A percentile compares a stretch with the other conserved stretches of the same genome.
Conservation (phyloP, 805 yeast genomes). For the Metschnikowia corniflorae region DNA sequence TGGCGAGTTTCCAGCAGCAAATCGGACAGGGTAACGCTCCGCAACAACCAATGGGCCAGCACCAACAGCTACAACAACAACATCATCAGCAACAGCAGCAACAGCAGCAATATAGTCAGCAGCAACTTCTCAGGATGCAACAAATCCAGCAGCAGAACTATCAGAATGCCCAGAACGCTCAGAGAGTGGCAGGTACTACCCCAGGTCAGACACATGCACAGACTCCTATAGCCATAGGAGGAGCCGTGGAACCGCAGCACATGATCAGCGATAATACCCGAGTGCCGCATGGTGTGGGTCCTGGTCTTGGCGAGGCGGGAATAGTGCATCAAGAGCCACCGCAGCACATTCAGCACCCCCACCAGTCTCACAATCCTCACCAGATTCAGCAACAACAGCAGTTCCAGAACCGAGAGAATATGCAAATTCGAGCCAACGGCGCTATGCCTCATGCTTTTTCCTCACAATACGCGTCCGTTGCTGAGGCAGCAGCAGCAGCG, state of each 20-base stretch:
- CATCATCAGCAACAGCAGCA: constrained; percentile 8
- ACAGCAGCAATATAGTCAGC: constrained; percentile 8
- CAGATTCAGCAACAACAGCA: too few species aligned
- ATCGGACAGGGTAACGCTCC: constrained; percentile 1
- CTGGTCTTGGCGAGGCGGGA: too few species aligned
- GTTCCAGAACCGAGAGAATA: too few species aligned
- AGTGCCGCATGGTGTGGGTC: too few species aligned
- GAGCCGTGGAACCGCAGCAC: constrained; percentile 1
- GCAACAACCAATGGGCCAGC: constrained; percentile 3
- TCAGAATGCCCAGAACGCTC: constrained; percentile 5
- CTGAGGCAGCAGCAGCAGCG: constrained; percentile 3
- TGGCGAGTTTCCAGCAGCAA: background rate
- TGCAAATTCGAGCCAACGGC: background rate
- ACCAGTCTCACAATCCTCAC: too few species aligned
- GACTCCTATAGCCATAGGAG: constrained; percentile 4
- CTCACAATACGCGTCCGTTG: constrained; percentile 6
- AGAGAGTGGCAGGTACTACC: background rate
- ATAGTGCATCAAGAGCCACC: background rate
- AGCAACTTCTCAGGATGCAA: constrained; percentile 7
- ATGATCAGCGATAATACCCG: background rate
- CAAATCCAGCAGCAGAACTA: constrained; percentile 12
- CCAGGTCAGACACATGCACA: constrained; percentile 1
- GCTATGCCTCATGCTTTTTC: background rate
- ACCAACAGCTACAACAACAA: constrained; percentile 3
- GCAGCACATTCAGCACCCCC: background rate